phyloP scores from a whole-genome alignment of 768 basidiomycete genomes.

The Dictyophora rubrovolvata region DNA sequence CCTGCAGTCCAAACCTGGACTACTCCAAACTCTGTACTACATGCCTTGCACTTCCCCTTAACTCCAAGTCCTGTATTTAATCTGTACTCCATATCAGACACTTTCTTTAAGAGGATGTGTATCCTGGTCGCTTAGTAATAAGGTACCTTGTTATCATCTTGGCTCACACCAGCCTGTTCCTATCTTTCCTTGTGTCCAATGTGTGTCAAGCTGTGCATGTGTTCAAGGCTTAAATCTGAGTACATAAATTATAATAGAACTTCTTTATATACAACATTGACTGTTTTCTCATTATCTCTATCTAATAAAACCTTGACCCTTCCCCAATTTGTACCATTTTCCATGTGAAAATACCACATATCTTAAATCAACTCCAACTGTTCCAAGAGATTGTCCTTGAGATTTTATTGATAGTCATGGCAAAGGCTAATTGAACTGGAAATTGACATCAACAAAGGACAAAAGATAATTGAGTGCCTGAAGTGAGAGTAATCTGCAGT shows the following conservation, averaged over 20 bases:
- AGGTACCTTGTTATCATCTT: too few species aligned
- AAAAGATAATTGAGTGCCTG: constrained; percentile 10
- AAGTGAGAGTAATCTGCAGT: not conserved
- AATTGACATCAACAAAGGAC: constrained; percentile 27
- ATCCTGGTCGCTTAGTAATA: too few species aligned
- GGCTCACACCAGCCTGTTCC: too few species aligned
- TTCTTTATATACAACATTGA: constrained; percentile 24
- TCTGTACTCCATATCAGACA: too few species aligned
- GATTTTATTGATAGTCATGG: constrained; percentile 40
- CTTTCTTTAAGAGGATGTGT: too few species aligned
- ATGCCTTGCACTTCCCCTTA: too few species aligned
- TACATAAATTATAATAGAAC: constrained; percentile 10
- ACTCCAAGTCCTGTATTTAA: too few species aligned
- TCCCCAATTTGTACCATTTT: constrained; percentile 27
- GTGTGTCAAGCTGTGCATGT: too few species aligned
- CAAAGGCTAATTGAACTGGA: constrained; percentile 35
- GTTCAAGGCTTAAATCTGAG: too few species aligned
- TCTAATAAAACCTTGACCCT: constrained; percentile 22
- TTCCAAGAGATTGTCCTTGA: constrained; percentile 35
- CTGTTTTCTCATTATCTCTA: constrained; percentile 8
- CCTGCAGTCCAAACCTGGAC: too few species aligned
- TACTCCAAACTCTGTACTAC: too few species aligned
- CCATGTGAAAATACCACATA: constrained; percentile 32
- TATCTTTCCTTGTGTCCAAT: too few species aligned
- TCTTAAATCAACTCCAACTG: constrained; percentile 32